Base-by-base conservation (phyloP, 495 filamentous ascomycete genomes). In the Thozetella sp. region DNA sequence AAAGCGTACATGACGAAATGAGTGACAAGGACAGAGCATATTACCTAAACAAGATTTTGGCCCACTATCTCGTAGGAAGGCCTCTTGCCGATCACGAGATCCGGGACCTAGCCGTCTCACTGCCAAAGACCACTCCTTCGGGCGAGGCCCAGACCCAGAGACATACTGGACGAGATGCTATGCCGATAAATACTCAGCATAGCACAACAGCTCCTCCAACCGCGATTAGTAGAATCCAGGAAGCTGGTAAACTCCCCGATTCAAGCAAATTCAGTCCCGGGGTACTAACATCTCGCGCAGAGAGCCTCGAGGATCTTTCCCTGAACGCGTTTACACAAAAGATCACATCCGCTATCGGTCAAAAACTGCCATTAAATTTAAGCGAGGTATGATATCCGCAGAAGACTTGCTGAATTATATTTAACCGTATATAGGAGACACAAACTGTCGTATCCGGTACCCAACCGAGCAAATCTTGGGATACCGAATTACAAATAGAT, bases 21-120 rank as follows among this genome's bases (percentile, higher is more conserved):
- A 37, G 15, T 6, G 30, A 37, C 30, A 15, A 37, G 6, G 30
- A 37, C 6, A 37, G 15, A 15, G 48, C 77, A 83, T 57, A 60
- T 6, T 37, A 37, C 15, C 6, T 37, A 15, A 37, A 37, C 15
- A 37, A 37, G 30, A 37, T 37, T 6, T 37, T 37, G 30, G 6
- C 30, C 6, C 30, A 37, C 15, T 37, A 37, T 37, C 6, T 37
- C 15, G 30, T 37, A 15, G 30, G 30, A 15, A 37, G 30, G 15
- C 15, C 30, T 37, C 30, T 37, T 6, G 15, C 30, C 6, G 30
- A 37, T 15, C 15, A 6, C 15, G 30, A 37, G 15, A 37, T 37
- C 15, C 30, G 30, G 6, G 30, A 37, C 30, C 15, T 37, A 15
- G 30, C 30, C 15, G 6, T 37, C 30, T 15, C 30, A 6, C 6